Evolutionary conservation across 352 stramenopile species (phyloP).

Genomic region (Phytophthora boehmeriae): DNA sequence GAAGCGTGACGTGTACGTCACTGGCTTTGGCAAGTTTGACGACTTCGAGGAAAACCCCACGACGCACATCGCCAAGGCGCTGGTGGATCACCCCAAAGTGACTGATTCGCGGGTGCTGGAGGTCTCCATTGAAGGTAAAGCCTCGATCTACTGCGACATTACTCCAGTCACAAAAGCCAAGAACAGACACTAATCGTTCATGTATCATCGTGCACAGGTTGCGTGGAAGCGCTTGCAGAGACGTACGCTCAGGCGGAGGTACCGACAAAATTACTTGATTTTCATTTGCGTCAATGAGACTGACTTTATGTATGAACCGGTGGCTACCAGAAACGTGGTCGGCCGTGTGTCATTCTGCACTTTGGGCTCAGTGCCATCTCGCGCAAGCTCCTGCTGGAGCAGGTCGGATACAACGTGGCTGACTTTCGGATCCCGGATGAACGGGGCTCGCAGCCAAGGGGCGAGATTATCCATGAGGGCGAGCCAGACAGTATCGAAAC

Average conservation of each 20-base stretch:
- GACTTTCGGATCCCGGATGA: slow-evolving; percentile 86
- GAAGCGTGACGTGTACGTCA: slow-evolving; percentile 75
- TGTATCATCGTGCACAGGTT: slow-evolving; percentile 25
- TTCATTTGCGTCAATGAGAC: neutral
- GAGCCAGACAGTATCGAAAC: slow-evolving; percentile 57
- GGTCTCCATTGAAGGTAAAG: slow-evolving; percentile 62
- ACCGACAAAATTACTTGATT: neutral
- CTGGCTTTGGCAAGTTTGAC: slow-evolving; percentile 86
- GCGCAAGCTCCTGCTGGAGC: slow-evolving; percentile 61
- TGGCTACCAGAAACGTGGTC: slow-evolving; percentile 40
- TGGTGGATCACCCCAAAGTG: slow-evolving; percentile 66
- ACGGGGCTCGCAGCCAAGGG: slow-evolving; percentile 62
- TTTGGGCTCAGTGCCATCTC: slow-evolving; percentile 64
- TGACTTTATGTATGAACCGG: neutral
- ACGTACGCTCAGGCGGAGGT: slow-evolving; percentile 42
- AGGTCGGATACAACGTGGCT: slow-evolving; percentile 78
- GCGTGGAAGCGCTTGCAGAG: slow-evolving; percentile 28
- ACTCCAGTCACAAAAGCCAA: neutral
- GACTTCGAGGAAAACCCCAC: slow-evolving; percentile 86
- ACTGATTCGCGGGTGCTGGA: slow-evolving; percentile 75
- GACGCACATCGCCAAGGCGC: slow-evolving; percentile 56
- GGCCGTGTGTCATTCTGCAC: slow-evolving; percentile 73
- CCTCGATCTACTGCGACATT: too few relatives aligned
- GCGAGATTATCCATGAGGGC: slow-evolving; percentile 54
- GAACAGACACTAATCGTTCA: too few relatives aligned